Conservation (phyloP, 2,329 filamentous ascomycete genomes). For the Clonostachys sp. region DNA sequence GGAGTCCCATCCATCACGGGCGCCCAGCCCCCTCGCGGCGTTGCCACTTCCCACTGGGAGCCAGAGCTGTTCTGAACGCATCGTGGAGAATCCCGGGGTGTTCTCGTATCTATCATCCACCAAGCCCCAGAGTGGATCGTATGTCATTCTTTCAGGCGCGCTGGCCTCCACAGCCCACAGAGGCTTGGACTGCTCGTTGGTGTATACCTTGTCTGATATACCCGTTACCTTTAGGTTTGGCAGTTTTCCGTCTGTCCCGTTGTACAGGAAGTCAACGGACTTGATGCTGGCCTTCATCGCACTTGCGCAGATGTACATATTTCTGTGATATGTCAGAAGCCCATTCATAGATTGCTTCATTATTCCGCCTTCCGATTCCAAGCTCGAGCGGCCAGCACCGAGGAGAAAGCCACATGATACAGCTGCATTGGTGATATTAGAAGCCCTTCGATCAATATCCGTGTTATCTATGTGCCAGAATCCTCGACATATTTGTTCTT, state of each 20-base stretch:
- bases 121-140: neutral
- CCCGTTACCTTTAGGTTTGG: slow-evolving; percentile 21
- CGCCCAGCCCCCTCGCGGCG: neutral
- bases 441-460: no score
- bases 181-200: slow-evolving; percentile 16
- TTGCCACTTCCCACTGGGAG: neutral
- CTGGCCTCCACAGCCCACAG: slow-evolving; percentile 24
- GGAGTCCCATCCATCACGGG: neutral
- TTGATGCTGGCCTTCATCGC: slow-evolving; percentile 36
- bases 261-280: slow-evolving; percentile 33
- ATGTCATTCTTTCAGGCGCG: neutral
- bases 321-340: no score
- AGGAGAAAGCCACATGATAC: no score
- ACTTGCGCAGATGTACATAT: slow-evolving; percentile 35
- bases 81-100: neutral
- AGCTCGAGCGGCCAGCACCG: no score
- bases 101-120: neutral
- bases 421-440: no score
- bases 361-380: no score
- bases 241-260: slow-evolving; percentile 27
- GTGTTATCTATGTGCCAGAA: no score
- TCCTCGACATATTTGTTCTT: no score
- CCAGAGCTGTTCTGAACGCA: neutral
- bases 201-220: slow-evolving; percentile 28
- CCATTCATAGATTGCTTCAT: no score